These are phyloP conservation scores for Pelargonium fulgidum DNA, from an alignment of 441 rosid genomes.

Conservation along the genomic window DNA sequence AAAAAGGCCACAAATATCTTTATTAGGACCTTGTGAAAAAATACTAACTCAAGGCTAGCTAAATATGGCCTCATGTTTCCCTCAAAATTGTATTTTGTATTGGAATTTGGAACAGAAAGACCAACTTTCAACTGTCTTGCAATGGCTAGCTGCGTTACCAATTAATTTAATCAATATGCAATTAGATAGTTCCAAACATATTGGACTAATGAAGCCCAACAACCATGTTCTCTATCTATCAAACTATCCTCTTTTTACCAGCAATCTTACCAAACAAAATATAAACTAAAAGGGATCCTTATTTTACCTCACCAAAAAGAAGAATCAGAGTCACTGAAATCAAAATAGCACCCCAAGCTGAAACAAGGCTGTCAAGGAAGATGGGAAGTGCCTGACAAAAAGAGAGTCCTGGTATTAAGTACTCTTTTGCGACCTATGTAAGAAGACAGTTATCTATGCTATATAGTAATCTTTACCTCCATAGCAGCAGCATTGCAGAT, in stretches of 20 bases:
- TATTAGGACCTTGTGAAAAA: too few species aligned
- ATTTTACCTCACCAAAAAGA: slow-evolving; percentile 70
- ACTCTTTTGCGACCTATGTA: not conserved
- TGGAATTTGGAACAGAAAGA: too few species aligned
- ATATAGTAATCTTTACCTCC: slow-evolving; percentile 39
- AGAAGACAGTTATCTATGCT: not conserved
- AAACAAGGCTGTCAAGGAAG: slow-evolving; percentile 52
- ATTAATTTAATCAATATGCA: too few species aligned
- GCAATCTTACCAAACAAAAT: too few species aligned
- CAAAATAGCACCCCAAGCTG: slow-evolving; percentile 64
- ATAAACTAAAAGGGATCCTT: not conserved
- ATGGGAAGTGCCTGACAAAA: slow-evolving; percentile 56
- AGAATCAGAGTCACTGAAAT: slow-evolving; percentile 66
- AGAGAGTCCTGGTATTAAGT: not conserved
- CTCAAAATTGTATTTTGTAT: not conserved
- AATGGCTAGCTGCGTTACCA: too few species aligned
- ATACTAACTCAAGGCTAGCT: not conserved
- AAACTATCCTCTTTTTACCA: too few species aligned
- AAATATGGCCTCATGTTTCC: not conserved
- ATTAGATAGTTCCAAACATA: too few species aligned
- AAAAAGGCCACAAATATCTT: too few species aligned
- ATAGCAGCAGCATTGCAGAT: slow-evolving; percentile 77
- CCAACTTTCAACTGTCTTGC: too few species aligned
- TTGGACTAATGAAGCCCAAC: too few species aligned
- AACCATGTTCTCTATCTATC: too few species aligned